phyloP scores from a whole-genome alignment of 2,329 filamentous ascomycete species.

The Venturia asperata region DNA sequence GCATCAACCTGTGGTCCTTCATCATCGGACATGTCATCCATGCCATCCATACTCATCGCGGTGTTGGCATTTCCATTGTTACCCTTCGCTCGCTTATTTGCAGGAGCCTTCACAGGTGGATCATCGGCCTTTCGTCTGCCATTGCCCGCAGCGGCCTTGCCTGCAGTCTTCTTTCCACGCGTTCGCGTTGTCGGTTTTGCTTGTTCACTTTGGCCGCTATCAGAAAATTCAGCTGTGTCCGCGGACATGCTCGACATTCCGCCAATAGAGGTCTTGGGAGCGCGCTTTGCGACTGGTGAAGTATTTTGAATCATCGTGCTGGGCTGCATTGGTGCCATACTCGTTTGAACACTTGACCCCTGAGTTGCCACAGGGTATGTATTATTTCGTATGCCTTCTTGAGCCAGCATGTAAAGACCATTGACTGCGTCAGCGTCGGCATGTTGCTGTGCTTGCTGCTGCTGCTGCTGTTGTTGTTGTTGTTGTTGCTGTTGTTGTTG shows the following conservation, averaged over 20 bases:
- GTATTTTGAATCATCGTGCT: slow-evolving; percentile 38
- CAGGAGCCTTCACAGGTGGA: slow-evolving; percentile 55
- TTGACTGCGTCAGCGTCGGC: slow-evolving; percentile 83
- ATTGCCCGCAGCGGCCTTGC: slow-evolving; percentile 43
- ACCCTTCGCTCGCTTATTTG: slow-evolving; percentile 65
- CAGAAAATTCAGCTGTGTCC: slow-evolving; percentile 18
- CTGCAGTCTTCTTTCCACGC: slow-evolving; percentile 59
- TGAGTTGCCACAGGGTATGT: slow-evolving; percentile 43
- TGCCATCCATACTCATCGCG: slow-evolving; percentile 47
- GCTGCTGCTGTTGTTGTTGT: slow-evolving; percentile 43
- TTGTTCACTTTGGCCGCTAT: slow-evolving; percentile 16
- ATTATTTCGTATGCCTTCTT: slow-evolving; percentile 51
- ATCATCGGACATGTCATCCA: slow-evolving; percentile 47
- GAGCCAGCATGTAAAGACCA: slow-evolving; percentile 83
- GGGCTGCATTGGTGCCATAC: slow-evolving; percentile 41
- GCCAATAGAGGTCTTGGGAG: slow-evolving; percentile 39
- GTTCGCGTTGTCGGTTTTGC: slow-evolving; percentile 29
- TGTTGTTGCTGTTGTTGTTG: slow-evolving; percentile 56
- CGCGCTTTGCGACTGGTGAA: slow-evolving; percentile 45
- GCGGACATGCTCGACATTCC: slow-evolving; percentile 7
- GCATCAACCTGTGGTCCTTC: slow-evolving; percentile 38
- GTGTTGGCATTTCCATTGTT: slow-evolving; percentile 44
- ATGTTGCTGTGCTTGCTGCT: slow-evolving; percentile 69
- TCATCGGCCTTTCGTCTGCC: slow-evolving; percentile 71
- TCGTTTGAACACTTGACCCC: slow-evolving; percentile 31